These are phyloP conservation scores for Hawksworthiomyces lignivorus DNA, from an alignment of 2,329 filamentous ascomycete genomes.

Conservation along the genomic window DNA sequence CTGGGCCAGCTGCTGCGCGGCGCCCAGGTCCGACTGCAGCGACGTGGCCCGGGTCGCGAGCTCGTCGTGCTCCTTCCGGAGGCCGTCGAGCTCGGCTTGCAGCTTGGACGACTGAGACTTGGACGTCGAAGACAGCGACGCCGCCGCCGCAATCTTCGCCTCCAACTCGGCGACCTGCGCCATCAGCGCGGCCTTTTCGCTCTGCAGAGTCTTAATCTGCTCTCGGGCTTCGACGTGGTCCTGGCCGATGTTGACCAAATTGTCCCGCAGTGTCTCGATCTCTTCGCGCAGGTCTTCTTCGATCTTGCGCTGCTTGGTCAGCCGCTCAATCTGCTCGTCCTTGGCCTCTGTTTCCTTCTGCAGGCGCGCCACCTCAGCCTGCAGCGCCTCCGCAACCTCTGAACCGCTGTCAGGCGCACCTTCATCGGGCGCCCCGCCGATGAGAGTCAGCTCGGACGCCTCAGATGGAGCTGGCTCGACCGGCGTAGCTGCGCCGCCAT, in stretches of 20 bases:
- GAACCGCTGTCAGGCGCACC: too few species aligned
- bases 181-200: constrained; percentile 60
- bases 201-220: constrained; percentile 60
- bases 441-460: constrained; percentile 17
- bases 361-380: constrained; percentile 42
- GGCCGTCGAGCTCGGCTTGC: constrained; percentile 49
- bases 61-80: constrained; percentile 53
- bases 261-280: constrained; percentile 74
- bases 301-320: constrained; percentile 62
- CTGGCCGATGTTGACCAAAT: constrained; percentile 69
- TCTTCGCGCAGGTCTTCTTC: constrained; percentile 79
- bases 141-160: constrained; percentile 49
- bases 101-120: constrained; percentile 44
- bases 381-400: constrained; percentile 27
- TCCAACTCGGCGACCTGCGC: constrained; percentile 61
- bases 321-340: constrained; percentile 62
- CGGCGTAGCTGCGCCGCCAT: constrained; percentile 26
- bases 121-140: constrained; percentile 17
- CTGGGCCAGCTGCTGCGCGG: constrained; percentile 79
- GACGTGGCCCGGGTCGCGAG: constrained; percentile 62
- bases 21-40: constrained; percentile 75
- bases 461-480: constrained; percentile 26
- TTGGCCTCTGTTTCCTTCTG: constrained; percentile 53
- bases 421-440: constrained; percentile 15
- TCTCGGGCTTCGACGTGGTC: constrained; percentile 81